Evolutionary conservation across 345 rosid species (phyloP).

Genomic region (Eucalyptus marginata): DNA sequence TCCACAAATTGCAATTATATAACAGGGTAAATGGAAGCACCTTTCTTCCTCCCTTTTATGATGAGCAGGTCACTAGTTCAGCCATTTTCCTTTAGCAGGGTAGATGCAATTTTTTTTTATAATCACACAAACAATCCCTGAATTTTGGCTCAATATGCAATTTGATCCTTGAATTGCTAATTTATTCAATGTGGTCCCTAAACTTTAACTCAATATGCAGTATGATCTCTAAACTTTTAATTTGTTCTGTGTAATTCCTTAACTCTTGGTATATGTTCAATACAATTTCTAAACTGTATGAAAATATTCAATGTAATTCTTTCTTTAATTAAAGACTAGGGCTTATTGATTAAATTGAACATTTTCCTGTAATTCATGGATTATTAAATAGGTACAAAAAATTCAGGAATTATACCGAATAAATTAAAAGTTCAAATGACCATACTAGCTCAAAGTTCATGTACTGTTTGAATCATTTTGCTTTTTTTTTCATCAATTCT

Average conservation of each 20-base stretch:
- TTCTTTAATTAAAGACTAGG: no score
- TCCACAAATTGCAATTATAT: background rate
- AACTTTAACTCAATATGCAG: accelerated
- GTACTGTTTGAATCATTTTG: background rate
- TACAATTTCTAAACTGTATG: accelerated
- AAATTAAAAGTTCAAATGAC: accelerated
- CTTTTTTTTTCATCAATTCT: background rate
- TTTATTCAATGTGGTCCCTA: accelerated
- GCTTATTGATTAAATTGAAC: background rate
- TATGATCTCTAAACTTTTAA: accelerated
- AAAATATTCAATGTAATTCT: no score
- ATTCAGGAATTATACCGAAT: accelerated
- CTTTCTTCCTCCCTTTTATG: background rate
- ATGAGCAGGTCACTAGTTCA: background rate
- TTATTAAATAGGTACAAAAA: accelerated
- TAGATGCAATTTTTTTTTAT: no score
- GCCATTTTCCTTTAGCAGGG: background rate
- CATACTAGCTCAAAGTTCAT: no score
- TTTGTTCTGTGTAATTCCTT: accelerated
- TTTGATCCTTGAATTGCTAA: accelerated
- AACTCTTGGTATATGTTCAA: accelerated
- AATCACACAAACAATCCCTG: accelerated
- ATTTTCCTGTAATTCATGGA: no score
- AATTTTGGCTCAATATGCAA: accelerated
- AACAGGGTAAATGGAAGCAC: background rate